Base-by-base conservation (phyloP, 2,329 filamentous ascomycete genomes). In the Penicillium sp. region DNA sequence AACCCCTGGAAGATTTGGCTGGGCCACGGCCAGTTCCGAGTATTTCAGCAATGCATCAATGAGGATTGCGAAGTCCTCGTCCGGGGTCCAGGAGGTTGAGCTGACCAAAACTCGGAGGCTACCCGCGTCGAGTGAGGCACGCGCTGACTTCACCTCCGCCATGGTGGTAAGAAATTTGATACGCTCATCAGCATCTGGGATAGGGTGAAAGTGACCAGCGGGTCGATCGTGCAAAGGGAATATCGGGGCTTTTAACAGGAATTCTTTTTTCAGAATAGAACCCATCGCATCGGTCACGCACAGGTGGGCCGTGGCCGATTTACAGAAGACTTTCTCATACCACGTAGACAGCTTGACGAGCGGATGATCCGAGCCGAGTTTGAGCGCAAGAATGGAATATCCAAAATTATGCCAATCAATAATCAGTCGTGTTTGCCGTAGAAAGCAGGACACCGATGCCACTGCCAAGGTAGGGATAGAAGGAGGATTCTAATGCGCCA, bases 381-480 rank as follows among this genome's bases (percentile, higher is more conserved):
- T 82, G 32, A 83, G 64, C 2, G 75, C 84, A 3, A 98, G 77
- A 52, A 98, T 94, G 6, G 87, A 90, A 73, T 90, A 95, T 51
- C 90, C 92, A 64, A 95, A 96, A 66, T 98, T 98, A 70, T 98
- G 92, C 92, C 92, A 98, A 69, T 98, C 92, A 38, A 96, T 84
- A 44, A 96, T 74, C 3, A 98, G 75, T 39, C 78, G 77, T 26
- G 85, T 94, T 51, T 85, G 82, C 33, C 92, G 82, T 34, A 94
- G 62, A 51, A 80, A 76, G 54, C 85, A 85, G 32, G 86, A 73
- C 3, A 89, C 45, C 14, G 81, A 72, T 11, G 86, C 84, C 25
- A 95, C 71, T 35, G 82, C 77, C 14, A 98, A 76, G 0, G 88
- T 94, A 0, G 92, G 92, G 42, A 96, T 95, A 0, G 90, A 92